Conservation (phyloP, 257 asterid genomes). For the Rhazya stricta region DNA sequence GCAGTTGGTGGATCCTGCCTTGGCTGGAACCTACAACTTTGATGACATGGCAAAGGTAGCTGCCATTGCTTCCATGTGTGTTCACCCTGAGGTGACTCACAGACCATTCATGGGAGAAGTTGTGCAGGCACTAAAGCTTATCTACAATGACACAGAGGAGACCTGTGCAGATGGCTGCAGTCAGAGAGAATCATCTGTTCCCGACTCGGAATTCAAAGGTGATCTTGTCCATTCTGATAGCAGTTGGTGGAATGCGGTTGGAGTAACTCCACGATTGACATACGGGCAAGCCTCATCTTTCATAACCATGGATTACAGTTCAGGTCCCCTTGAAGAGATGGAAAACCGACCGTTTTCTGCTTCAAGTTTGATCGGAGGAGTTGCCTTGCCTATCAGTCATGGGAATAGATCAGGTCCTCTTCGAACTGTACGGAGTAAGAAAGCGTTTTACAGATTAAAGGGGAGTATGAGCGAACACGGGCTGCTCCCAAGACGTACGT, state of each 20-base stretch:
- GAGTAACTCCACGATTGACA: slow-evolving; percentile 52
- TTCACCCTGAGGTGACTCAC: slow-evolving; percentile 88
- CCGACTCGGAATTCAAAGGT: slow-evolving; percentile 68
- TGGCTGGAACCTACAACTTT: slow-evolving; percentile 68
- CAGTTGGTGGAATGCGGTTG: slow-evolving; percentile 97
- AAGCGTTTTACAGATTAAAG: slow-evolving; percentile 54
- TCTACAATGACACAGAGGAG: slow-evolving; percentile 71
- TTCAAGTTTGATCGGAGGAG: slow-evolving; percentile 42
- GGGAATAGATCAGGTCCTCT: slow-evolving; percentile 84
- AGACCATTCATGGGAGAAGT: slow-evolving; percentile 98
- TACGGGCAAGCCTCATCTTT: slow-evolving; percentile 71
- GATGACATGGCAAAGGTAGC: slow-evolving; percentile 98
- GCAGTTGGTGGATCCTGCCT: slow-evolving; percentile 75
- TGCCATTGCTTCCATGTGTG: slow-evolving; percentile 93
- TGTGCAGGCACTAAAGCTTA: slow-evolving; percentile 93
- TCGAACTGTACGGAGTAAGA: slow-evolving; percentile 61
- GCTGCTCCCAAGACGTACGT: slow-evolving; percentile 37
- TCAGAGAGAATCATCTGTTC: slow-evolving; percentile 72
- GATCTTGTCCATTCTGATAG: slow-evolving; percentile 74
- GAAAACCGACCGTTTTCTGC: slow-evolving; percentile 60
- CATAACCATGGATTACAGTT: slow-evolving; percentile 93
- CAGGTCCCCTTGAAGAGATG: slow-evolving; percentile 72
- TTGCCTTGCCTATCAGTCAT: slow-evolving; percentile 45
- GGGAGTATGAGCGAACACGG: slow-evolving; percentile 90
- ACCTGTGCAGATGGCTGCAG: slow-evolving; percentile 76